phyloP scores from a whole-genome alignment of 179 eudicot genomes.

The Actinidia chinensis region DNA sequence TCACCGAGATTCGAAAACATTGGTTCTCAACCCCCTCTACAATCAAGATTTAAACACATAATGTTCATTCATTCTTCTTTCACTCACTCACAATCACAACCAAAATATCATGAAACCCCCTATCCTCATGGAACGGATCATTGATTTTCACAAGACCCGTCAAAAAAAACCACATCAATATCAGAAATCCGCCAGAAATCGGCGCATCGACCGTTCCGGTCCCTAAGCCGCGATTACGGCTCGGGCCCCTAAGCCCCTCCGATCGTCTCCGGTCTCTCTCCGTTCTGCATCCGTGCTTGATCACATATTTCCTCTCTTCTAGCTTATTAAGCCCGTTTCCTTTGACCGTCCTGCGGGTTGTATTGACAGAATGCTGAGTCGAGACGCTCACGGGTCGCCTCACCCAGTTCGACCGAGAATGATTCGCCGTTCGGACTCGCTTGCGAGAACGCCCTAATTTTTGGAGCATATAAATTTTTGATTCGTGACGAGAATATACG shows the following conservation, averaged over 20 bases:
- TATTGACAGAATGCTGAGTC: slow-evolving; percentile 25
- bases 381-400: slow-evolving; percentile 37
- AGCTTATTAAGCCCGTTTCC: slow-evolving; percentile 1
- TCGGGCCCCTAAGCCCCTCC: slow-evolving; percentile 93
- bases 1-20: no score
- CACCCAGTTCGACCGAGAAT: slow-evolving; percentile 17
- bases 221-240: slow-evolving; percentile 96
- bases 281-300: slow-evolving; percentile 19
- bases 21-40: not conserved
- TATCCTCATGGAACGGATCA: no score
- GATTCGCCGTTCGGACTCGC: slow-evolving; percentile 21
- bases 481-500: slow-evolving; percentile 43
- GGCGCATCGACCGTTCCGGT: slow-evolving; percentile 74
- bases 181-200: slow-evolving; percentile 52
- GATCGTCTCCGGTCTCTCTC: slow-evolving; percentile 67
- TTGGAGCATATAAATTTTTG: slow-evolving; percentile 16
- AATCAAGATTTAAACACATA: not conserved
- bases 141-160: no score
- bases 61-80: not conserved
- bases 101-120: no score
- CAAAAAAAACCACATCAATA: not conserved
- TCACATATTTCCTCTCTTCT: slow-evolving; percentile 14
- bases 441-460: slow-evolving; percentile 15
- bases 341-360: slow-evolving; percentile 7
- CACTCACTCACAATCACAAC: not conserved